Conservation (phyloP, 2,329 filamentous ascomycete species). For the Kalaharituber pfeilii region DNA sequence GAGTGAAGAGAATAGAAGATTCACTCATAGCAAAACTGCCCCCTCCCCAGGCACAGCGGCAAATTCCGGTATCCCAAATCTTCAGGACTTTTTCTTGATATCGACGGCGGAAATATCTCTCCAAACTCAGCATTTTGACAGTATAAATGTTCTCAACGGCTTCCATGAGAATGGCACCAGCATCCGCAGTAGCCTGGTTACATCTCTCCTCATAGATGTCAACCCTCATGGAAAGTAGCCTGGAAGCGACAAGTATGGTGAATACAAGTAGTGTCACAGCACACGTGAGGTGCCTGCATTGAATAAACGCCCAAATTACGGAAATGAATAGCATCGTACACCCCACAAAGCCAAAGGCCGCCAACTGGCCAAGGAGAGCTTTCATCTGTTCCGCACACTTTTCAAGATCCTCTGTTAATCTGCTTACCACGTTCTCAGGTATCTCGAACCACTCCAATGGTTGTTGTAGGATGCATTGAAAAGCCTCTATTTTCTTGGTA, state of each 20-base stretch:
- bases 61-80: slow-evolving; percentile 44
- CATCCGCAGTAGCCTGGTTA: slow-evolving; percentile 43
- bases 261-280: slow-evolving; percentile 52
- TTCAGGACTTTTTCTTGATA: slow-evolving; percentile 36
- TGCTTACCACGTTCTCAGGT: slow-evolving; percentile 39
- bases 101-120: slow-evolving; percentile 50
- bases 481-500: slow-evolving; percentile 46
- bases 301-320: slow-evolving; percentile 52
- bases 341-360: slow-evolving; percentile 50
- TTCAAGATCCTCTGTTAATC: slow-evolving; percentile 56
- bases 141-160: slow-evolving; percentile 64
- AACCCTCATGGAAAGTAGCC: slow-evolving; percentile 46
- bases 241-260: slow-evolving; percentile 40
- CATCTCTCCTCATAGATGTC: slow-evolving; percentile 54
- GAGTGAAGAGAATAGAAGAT: slow-evolving; percentile 51
- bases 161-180: slow-evolving; percentile 51
- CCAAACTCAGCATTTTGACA: slow-evolving; percentile 57
- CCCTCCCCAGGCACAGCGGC: slow-evolving; percentile 49
- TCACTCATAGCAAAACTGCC: slow-evolving; percentile 64
- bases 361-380: slow-evolving; percentile 62
- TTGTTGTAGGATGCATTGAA: slow-evolving; percentile 55
- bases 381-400: slow-evolving; percentile 75
- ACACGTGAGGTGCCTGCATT: slow-evolving; percentile 67
- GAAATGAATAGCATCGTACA: slow-evolving; percentile 50
- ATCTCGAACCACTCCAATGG: slow-evolving; percentile 63